Evolutionary conservation across 805 yeast species (phyloP).

Genomic region (Kluyveromyces wickerhamii): DNA sequence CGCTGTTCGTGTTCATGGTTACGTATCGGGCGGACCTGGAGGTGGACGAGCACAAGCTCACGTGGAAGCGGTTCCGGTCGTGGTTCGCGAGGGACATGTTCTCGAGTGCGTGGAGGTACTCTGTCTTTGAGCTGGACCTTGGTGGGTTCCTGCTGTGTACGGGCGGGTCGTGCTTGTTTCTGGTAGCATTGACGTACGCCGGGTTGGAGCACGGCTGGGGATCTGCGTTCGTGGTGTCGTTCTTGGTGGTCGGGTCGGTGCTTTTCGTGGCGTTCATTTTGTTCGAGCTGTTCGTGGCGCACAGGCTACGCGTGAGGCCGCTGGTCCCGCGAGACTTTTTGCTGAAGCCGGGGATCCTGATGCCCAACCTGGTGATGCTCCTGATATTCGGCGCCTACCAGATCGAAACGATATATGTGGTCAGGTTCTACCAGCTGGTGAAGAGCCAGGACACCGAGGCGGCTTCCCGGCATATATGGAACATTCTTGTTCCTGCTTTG

Average conservation of each 20-base stretch:
- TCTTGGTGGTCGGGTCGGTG: conserved; percentile 37
- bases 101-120: background rate
- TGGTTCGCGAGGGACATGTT: conserved; percentile 1
- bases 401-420: conserved; percentile 18
- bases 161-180: conserved; percentile 17
- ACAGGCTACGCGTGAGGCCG: conserved; percentile 6
- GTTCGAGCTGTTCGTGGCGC: conserved; percentile 31
- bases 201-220: conserved; percentile 53
- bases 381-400: conserved; percentile 16
- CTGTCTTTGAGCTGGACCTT: conserved; percentile 17
- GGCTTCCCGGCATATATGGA: conserved; percentile 20
- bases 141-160: conserved; percentile 17
- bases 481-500: conserved; percentile 18
- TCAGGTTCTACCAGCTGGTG: conserved; percentile 23
- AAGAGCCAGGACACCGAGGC: conserved; percentile 18
- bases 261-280: conserved; percentile 37
- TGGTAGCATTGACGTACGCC: conserved; percentile 33
- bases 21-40: conserved; percentile 9
- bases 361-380: conserved; percentile 15
- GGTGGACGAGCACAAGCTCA: background rate
- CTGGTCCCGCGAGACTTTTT: conserved; percentile 14
- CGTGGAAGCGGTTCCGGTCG: background rate
- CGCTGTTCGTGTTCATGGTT: conserved; percentile 12
- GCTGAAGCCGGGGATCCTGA: conserved; percentile 11
- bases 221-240: conserved; percentile 34